Percentiles rank a stretch among this genome's conserved stretches.
These are phyloP conservation scores for Kluyveromyces marxianus DNA, from an alignment of 1,139 yeast species.

Conservation along the genomic window DNA sequence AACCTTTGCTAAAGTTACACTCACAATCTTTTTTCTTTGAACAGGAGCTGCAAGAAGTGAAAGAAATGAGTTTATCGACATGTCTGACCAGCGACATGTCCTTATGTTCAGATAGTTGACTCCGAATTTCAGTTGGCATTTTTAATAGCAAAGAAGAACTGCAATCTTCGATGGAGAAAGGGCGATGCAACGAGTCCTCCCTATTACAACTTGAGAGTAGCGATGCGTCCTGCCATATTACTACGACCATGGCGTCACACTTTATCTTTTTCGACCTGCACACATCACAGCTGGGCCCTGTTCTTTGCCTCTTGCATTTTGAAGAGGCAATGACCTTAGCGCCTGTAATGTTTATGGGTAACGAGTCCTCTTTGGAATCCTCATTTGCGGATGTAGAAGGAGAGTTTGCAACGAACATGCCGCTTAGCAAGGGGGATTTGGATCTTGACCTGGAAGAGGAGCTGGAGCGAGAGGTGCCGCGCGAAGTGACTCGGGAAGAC, in stretches of 20 bases:
- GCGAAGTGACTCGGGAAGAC: not conserved
- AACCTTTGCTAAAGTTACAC: conserved; percentile 26
- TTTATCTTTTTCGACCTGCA: conserved; percentile 68
- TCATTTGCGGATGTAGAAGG: not conserved
- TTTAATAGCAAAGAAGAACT: not conserved
- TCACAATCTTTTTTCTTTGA: conserved; percentile 8
- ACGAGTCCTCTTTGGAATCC: not conserved
- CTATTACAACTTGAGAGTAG: not conserved
- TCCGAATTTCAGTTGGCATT: conserved; percentile 4
- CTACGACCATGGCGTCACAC: conserved; percentile 58
- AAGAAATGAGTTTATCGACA: conserved; percentile 25
- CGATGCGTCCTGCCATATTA: conserved; percentile 19
- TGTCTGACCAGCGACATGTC: conserved; percentile 20
- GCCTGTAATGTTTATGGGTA: not conserved
- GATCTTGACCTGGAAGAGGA: not conserved
- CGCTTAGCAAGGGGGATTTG: not conserved
- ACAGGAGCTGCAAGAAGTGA: conserved; percentile 27
- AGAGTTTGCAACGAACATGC: not conserved
- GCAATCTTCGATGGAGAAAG: not conserved
- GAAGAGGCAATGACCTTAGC: conserved; percentile 9
- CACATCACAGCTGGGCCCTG: conserved; percentile 70
- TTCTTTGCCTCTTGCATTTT: conserved; percentile 45
- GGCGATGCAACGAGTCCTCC: conserved; percentile 4
- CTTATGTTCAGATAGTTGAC: conserved; percentile 2
- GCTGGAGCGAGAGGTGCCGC: not conserved